Base-by-base conservation (phyloP, 495 filamentous ascomycete genomes). In the Acidiella bohemica region DNA sequence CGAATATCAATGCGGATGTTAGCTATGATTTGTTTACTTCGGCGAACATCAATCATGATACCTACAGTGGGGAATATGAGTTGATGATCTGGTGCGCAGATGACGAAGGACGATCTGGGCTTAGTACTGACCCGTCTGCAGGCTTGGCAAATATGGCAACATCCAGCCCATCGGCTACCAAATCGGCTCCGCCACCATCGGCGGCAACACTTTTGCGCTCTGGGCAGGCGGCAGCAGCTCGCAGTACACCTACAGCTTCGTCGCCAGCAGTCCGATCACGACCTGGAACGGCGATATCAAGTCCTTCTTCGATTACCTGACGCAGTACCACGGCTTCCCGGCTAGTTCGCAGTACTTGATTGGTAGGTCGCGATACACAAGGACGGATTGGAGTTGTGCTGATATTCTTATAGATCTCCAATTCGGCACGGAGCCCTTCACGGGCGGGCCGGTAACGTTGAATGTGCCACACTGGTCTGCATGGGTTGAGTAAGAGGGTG, bases 11-110 rank as follows among this genome's bases (percentile, higher is more conserved):
- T 8, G 63, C 63, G 12, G 59, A 70, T 49, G 65, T 70, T 8
- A 57, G 65, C 0, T 68, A 68, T 34, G 65, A 68, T 42, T 43
- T 68, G 14, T 70, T 70, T 46, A 70, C 65, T 1, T 59, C 64
- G 0, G 54, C 60, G 4, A 58, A 68, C 44, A 58, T 55, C 10
- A 60, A 66, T 30, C 65, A 68, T 44, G 50, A 38, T n/a, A 68
- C 55, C 1, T 62, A 47, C 28, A 57, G 59, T 21, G 65, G 65
- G 13, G 64, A 70, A 34, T 68, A 66, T 41, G 65, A 70, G 41
- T 45, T 70, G 19, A 68, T 68, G 66, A 60, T 70, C 14, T 70
- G 66, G 64, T 67, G 44, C 43, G 58, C n/a, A n/a, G n/a, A n/a
- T n/a, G 1, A 14, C n/a, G n/a, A n/a, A n/a, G n/a, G n/a, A n/a